phyloP scores from a whole-genome alignment of 306 rosid genomes.

The Phaseolus lunatus region DNA sequence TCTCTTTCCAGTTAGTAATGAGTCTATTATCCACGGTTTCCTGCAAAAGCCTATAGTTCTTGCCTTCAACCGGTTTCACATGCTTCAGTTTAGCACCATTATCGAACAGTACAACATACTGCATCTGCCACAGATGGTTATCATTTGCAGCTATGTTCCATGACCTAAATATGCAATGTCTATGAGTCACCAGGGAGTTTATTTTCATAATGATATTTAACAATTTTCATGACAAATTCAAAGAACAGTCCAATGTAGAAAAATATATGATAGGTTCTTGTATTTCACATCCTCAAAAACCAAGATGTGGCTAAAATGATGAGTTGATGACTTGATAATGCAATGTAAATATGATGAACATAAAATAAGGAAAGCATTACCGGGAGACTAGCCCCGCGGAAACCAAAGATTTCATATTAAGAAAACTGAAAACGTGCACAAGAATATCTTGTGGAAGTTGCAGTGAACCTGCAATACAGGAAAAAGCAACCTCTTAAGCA shows the following conservation, averaged over 20 bases:
- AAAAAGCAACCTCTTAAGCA: constrained; percentile 19
- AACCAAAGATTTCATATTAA: constrained; percentile 72
- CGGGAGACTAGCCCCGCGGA: constrained; percentile 68
- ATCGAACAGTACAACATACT: constrained; percentile 57
- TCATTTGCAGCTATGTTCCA: constrained; percentile 90
- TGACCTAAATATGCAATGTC: constrained; percentile 62
- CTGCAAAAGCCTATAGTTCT: constrained; percentile 24
- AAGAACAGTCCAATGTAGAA: constrained; percentile 14
- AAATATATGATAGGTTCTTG: not conserved
- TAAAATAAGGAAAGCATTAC: constrained; percentile 53
- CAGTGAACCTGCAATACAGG: constrained; percentile 55
- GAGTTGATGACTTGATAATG: constrained; percentile 30
- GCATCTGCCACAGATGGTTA: constrained; percentile 70
- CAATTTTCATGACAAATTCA: constrained; percentile 25
- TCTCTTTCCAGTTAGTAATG: constrained; percentile 66
- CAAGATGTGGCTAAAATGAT: constrained; percentile 21
- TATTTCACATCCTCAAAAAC: constrained; percentile 18
- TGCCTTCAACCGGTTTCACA: constrained; percentile 42
- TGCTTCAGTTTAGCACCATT: constrained; percentile 44
- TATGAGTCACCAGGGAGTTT: constrained; percentile 28
- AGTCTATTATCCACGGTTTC: constrained; percentile 38
- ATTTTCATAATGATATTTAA: constrained; percentile 17
- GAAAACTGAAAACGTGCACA: constrained; percentile 69
- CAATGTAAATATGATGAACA: constrained; percentile 23
- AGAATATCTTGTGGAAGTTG: constrained; percentile 78